Evolutionary conservation across 2,329 filamentous ascomycete species (phyloP).

Genomic region (Cadophora sp.): DNA sequence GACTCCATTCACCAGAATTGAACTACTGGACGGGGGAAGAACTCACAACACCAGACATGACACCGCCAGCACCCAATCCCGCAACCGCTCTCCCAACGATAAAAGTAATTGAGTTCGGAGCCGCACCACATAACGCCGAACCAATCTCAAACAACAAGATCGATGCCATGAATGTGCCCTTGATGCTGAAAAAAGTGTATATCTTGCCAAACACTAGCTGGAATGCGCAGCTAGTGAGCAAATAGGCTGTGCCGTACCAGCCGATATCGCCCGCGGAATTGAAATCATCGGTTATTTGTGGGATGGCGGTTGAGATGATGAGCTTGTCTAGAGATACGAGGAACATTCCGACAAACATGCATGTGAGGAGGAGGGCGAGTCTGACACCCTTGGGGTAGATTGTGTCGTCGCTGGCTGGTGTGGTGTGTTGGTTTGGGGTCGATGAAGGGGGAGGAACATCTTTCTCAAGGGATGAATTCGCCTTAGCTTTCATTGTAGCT

Average conservation of each 20-base stretch:
- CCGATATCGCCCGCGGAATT: slow-evolving; percentile 47
- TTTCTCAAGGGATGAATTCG: no score
- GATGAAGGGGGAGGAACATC: no score
- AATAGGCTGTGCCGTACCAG: slow-evolving; percentile 47
- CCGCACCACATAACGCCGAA: slow-evolving; percentile 35
- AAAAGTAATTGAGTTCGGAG: slow-evolving; percentile 37
- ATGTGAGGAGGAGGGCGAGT: slow-evolving; percentile 26
- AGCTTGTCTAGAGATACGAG: slow-evolving; percentile 24
- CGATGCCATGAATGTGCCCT: slow-evolving; percentile 32
- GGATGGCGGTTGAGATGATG: slow-evolving; percentile 36
- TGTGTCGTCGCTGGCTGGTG: background rate
- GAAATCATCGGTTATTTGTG: slow-evolving; percentile 46
- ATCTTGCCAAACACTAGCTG: slow-evolving; percentile 33
- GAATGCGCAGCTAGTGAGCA: slow-evolving; percentile 35
- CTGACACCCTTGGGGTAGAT: slow-evolving; percentile 26
- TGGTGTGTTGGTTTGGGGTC: no score
- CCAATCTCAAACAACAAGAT: slow-evolving; percentile 40
- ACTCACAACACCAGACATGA: slow-evolving; percentile 33
- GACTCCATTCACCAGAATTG: no score
- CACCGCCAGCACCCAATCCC: slow-evolving; percentile 35
- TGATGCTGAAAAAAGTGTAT: slow-evolving; percentile 35
- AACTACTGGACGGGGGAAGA: background rate
- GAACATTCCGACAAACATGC: slow-evolving; percentile 27
- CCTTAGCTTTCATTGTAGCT: no score
- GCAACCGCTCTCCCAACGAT: slow-evolving; percentile 40